Evolutionary conservation across 2,329 filamentous ascomycete species (phyloP).

Genomic region (Fusarium liriodendri): DNA sequence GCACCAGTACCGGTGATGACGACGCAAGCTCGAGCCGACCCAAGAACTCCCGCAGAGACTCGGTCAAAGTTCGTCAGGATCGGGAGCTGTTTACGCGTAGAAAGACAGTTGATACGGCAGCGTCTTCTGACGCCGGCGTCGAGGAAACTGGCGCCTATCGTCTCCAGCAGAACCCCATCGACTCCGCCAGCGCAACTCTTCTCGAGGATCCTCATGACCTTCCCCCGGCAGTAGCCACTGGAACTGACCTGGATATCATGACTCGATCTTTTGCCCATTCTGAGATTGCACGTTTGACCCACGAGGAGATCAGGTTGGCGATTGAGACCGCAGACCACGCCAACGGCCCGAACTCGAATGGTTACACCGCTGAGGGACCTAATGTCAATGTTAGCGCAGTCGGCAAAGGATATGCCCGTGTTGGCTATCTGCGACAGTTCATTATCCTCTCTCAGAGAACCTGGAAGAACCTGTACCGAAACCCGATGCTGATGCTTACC

Average conservation of each 20-base stretch:
- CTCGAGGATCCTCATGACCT: constrained; percentile 77
- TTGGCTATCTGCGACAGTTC: constrained; percentile 86
- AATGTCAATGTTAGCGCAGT: constrained; percentile 68
- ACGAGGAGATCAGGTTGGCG: constrained; percentile 81
- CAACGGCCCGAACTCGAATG: constrained; percentile 72
- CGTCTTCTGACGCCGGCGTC: constrained; percentile 66
- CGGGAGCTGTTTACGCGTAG: constrained; percentile 90
- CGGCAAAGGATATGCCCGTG: constrained; percentile 83
- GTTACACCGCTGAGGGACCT: constrained; percentile 56
- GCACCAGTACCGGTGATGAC: constrained; percentile 77
- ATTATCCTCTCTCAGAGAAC: constrained; percentile 89
- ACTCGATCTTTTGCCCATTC: constrained; percentile 82
- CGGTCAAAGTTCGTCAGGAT: constrained; percentile 87
- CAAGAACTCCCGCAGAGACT: constrained; percentile 78
- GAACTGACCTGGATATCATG: constrained; percentile 85
- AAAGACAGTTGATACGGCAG: constrained; percentile 71
- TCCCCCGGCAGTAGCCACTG: constrained; percentile 68
- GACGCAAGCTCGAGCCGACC: constrained; percentile 71
- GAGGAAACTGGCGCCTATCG: constrained; percentile 64
- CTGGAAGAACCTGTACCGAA: constrained; percentile 97
- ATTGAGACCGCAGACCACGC: constrained; percentile 72
- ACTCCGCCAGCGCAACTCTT: constrained; percentile 65
- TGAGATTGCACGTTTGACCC: constrained; percentile 78
- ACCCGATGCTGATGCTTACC: constrained; percentile 97
- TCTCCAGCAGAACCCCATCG: constrained; percentile 59